Evolutionary conservation across 2,329 filamentous ascomycete species (phyloP).

Genomic region (Fusarium sp.): DNA sequence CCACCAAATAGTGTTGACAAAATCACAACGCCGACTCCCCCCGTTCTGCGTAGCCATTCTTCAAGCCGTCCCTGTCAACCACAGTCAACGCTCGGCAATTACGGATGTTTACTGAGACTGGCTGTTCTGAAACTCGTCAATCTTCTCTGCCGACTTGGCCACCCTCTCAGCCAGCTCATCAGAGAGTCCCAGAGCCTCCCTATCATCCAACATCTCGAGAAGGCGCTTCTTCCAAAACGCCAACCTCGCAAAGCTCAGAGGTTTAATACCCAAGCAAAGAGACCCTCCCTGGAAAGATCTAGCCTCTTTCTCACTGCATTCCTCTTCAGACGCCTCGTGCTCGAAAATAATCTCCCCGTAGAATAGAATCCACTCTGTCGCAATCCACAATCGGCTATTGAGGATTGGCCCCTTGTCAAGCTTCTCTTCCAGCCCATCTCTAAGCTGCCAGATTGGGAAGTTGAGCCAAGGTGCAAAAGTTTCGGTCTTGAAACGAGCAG

Average conservation of each 20-base stretch:
- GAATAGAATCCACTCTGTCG: neutral
- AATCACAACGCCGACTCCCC: neutral
- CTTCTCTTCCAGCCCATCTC: neutral
- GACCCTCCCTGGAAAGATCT: neutral
- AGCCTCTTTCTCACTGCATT: rapidly evolving
- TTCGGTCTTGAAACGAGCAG: neutral
- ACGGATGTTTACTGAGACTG: neutral
- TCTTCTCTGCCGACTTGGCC: neutral
- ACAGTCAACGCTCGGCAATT: neutral
- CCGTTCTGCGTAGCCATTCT: neutral
- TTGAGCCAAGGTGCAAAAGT: neutral
- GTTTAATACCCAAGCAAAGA: neutral
- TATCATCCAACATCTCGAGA: neutral
- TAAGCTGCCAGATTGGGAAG: neutral
- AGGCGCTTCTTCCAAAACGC: neutral
- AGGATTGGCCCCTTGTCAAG: neutral
- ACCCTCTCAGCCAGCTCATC: neutral
- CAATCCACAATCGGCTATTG: neutral
- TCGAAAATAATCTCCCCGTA: neutral
- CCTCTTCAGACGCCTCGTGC: neutral
- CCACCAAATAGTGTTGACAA: neutral
- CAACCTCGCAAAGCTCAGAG: neutral
- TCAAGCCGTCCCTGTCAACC: neutral
- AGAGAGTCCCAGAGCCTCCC: neutral
- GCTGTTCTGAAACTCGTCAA: neutral